A percentile compares a stretch with the other conserved stretches of the same genome.
Conservation (phyloP, 805 yeast species). For the Candida qinlingensis region DNA sequence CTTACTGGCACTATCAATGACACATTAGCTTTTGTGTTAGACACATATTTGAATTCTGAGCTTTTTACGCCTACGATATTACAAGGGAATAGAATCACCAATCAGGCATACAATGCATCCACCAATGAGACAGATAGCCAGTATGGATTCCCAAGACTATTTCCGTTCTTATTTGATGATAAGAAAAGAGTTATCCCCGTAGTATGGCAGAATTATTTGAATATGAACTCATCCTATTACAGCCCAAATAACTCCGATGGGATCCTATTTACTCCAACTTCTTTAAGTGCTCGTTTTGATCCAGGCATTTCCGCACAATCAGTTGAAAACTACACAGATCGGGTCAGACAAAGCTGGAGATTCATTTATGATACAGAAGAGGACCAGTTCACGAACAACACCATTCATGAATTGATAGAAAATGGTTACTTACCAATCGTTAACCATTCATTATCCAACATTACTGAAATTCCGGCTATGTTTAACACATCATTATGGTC, state of each 20-base stretch:
- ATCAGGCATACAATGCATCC: conserved; percentile 13
- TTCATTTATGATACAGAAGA: conserved; percentile 35
- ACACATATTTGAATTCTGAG: conserved; percentile 12
- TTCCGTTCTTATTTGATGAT: conserved; percentile 30
- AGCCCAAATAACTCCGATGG: conserved; percentile 8
- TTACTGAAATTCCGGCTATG: conserved; percentile 27
- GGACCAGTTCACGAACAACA: conserved; percentile 36
- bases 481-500: conserved; percentile 55
- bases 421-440: conserved; percentile 70
- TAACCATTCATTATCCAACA: conserved; percentile 28
- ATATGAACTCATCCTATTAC: conserved; percentile 28
- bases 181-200: conserved; percentile 33
- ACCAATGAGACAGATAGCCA: conserved; percentile 7
- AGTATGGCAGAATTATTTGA: conserved; percentile 26
- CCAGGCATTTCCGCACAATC: neutral
- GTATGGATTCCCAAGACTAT: conserved; percentile 31
- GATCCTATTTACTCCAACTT: neutral
- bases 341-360: conserved; percentile 30
- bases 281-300: neutral
- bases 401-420: conserved; percentile 35
- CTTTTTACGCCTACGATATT: conserved; percentile 29
- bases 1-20: conserved; percentile 13
- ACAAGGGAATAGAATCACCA: conserved; percentile 15
- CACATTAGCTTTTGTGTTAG: conserved; percentile 21
- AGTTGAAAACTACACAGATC: neutral